Evolutionary conservation across 768 basidiomycete genomes (phyloP), one percentile per base, ranked within the genome.

Genomic region (Agrocybe chaxingu): DNA sequence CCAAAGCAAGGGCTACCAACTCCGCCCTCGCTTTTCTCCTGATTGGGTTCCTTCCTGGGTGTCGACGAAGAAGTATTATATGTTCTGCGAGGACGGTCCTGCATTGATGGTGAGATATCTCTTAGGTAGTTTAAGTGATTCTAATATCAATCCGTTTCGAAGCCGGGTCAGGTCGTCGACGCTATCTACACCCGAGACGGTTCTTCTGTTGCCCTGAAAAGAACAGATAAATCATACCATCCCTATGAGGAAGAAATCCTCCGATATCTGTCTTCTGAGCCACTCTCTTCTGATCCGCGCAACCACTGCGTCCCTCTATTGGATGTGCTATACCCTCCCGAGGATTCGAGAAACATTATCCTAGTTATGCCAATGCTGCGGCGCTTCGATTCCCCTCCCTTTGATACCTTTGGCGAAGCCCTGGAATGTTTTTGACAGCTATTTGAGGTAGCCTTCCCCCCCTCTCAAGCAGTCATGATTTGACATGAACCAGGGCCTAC

Each of bases 41-140:
- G 62, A 58, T 29, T 72, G 70, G 70, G 50, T 57, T 6, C 66
- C 69, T 0, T 71, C 69, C 1, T 74, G 72, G 72, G 19, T 10
- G 4, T 58, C 54, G 6, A 55, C 42, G 6, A 33, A 41, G 7
- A 34, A 11, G 19, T 7, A 30, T 13, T n/a, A 11, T 7, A 13
- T 40, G 29, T 8, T 31, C 10, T 33, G 36, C 39, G 41, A 44
- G 18, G 45, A 44, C 33, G 32, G 43, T n/a, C 18, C 30, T n/a
- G 11, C n/a, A n/a, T n/a, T 42, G 4, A 16, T 29, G 16, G 50
- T 52, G 24, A 45, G 47, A 3, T 35, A 29, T 41, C 11, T 45
- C 6, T 24, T 18, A 9, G 6, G 16, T 34, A 19, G 10, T 13
- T 37, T 11, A 10, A 32, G 5, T 36, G 33, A 30, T 32, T 49